Percentiles rank a stretch among this genome's conserved stretches.
These are phyloP conservation scores for Picea glauca DNA, from an alignment of 75 land plant species.

Conservation along the genomic window DNA sequence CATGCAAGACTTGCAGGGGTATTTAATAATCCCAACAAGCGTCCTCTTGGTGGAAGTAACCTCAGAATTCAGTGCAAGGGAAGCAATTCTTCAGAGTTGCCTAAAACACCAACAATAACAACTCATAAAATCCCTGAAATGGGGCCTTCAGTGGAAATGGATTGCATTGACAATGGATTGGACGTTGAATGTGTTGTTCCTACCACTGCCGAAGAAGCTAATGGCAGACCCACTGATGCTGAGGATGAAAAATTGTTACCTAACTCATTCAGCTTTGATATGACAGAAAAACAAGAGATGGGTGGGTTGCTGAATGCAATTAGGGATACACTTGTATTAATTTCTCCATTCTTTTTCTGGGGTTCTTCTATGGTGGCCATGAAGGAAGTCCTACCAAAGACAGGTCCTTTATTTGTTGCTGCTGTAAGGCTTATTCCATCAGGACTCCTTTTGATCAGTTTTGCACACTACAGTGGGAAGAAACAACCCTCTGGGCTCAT, in stretches of 20 bases:
- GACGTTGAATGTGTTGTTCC: constrained; percentile 63
- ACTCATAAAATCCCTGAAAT: too few relatives aligned
- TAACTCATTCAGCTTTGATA: constrained; percentile 8
- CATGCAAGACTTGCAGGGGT: too few relatives aligned
- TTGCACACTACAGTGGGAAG: constrained; percentile 49
- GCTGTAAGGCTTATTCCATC: constrained; percentile 82
- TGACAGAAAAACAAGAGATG: background rate
- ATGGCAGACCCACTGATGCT: background rate
- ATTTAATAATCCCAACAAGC: too few relatives aligned
- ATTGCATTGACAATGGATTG: constrained; percentile 68
- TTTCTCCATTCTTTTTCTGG: constrained; percentile 99
- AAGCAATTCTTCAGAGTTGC: too few relatives aligned
- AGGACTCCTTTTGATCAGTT: constrained; percentile 62
- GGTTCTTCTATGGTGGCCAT: constrained; percentile 99
- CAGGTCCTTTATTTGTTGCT: constrained; percentile 86
- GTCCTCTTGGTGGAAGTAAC: too few relatives aligned
- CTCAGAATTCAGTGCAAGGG: too few relatives aligned
- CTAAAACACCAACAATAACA: too few relatives aligned
- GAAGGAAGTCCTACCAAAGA: constrained; percentile 90
- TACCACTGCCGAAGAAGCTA: background rate
- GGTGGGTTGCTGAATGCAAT: constrained; percentile 2
- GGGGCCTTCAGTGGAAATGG: constrained; percentile 24
- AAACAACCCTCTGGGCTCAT: constrained; percentile 58
- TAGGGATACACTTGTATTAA: constrained; percentile 62
- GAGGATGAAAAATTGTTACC: constrained; percentile 19